Evolutionary conservation across 2,329 filamentous ascomycete genomes (phyloP).

Genomic region (Aspergillus aculeatinus): DNA sequence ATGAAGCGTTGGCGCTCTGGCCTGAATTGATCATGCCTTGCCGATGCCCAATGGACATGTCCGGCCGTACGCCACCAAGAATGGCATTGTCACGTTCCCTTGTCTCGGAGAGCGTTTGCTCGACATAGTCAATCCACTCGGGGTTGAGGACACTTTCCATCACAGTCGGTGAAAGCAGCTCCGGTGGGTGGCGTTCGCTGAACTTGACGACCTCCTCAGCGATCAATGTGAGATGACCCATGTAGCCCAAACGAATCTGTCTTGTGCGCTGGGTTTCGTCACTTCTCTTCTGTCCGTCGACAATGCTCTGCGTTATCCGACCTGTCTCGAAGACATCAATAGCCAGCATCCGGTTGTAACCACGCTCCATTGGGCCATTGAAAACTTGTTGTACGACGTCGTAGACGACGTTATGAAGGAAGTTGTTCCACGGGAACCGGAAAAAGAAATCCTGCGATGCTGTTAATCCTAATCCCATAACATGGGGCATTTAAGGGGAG

Average conservation of each 20-base stretch:
- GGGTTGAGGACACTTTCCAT: slow-evolving; percentile 85
- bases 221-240: slow-evolving; percentile 95
- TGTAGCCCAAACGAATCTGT: slow-evolving; percentile 93
- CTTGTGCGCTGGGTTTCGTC: slow-evolving; percentile 80
- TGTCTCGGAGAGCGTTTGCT: slow-evolving; percentile 88
- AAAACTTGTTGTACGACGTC: slow-evolving; percentile 99
- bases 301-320: slow-evolving; percentile 85
- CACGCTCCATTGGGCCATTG: slow-evolving; percentile 95
- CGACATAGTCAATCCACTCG: slow-evolving; percentile 92
- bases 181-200: slow-evolving; percentile 86
- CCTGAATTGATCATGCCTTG: slow-evolving; percentile 62
- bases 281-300: slow-evolving; percentile 82
- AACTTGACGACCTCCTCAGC: slow-evolving; percentile 99
- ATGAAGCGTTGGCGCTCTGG: slow-evolving; percentile 61
- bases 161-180: slow-evolving; percentile 78
- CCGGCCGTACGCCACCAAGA: slow-evolving; percentile 87
- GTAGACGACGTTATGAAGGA: slow-evolving; percentile 97
- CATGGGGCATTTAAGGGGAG: background rate
- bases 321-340: slow-evolving; percentile 91
- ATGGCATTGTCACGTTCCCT: slow-evolving; percentile 97
- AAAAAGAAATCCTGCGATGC: slow-evolving; percentile 87
- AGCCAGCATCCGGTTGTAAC: slow-evolving; percentile 85
- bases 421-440: slow-evolving; percentile 98
- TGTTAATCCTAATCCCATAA: background rate
- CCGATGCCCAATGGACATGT: slow-evolving; percentile 79